These are phyloP conservation scores for Dictyostelium firmibasis DNA, from an alignment of 78 protist genomes.

Conservation along the genomic window DNA sequence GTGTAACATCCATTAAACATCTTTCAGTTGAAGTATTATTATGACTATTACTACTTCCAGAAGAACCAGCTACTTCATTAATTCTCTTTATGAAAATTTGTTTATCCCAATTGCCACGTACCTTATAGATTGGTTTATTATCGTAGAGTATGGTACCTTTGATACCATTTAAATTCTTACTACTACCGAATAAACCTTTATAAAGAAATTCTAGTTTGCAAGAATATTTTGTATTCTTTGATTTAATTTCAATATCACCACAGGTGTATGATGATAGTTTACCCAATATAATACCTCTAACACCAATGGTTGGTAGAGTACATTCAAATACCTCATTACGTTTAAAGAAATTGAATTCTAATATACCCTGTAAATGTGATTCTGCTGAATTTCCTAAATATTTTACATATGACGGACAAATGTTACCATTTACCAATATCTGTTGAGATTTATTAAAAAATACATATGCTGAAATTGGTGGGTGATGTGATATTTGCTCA, in stretches of 20 bases:
- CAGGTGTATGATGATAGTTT: neutral
- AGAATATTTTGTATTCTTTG: neutral
- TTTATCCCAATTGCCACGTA: constrained; percentile 62
- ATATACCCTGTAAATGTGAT: constrained; percentile 22
- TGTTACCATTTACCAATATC: constrained; percentile 61
- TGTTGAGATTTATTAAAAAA: constrained; percentile 40
- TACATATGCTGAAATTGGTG: constrained; percentile 55
- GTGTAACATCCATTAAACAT: neutral
- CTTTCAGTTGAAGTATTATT: neutral
- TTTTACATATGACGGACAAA: constrained; percentile 57
- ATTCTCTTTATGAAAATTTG: neutral
- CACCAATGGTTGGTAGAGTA: constrained; percentile 56
- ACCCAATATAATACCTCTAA: constrained; percentile 37
- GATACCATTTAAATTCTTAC: constrained; percentile 44
- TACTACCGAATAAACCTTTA: constrained; percentile 14
- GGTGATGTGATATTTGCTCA: constrained; percentile 76
- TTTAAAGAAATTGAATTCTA: constrained; percentile 27
- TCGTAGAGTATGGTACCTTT: constrained; percentile 16
- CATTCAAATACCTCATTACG: neutral
- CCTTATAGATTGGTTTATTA: neutral
- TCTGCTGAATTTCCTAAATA: constrained; percentile 69
- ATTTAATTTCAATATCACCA: constrained; percentile 5
- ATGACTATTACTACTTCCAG: neutral
- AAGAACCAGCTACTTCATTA: neutral
- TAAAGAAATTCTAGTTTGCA: constrained; percentile 3